Evolutionary conservation across 768 basidiomycete genomes (phyloP).

Genomic region (Hypholoma sublateritium): DNA sequence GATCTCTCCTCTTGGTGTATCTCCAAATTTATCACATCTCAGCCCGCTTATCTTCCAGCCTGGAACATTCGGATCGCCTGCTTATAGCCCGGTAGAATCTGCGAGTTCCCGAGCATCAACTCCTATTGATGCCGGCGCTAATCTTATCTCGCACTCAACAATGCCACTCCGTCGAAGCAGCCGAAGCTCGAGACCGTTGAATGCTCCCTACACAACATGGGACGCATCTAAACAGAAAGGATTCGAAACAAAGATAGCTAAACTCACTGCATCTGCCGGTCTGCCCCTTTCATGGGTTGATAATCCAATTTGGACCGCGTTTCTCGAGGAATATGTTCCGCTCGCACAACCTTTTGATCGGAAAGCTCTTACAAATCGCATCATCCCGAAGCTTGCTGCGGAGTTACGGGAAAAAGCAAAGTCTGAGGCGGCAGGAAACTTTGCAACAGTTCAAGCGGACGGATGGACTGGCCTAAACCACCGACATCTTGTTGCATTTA

Average conservation of each 20-base stretch:
- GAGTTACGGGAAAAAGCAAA: constrained; percentile 9
- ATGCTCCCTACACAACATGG: too few relatives aligned
- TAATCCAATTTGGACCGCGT: constrained; percentile 27
- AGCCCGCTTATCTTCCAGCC: background rate
- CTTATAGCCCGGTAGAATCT: background rate
- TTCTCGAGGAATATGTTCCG: constrained; percentile 30
- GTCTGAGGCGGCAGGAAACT: constrained; percentile 9
- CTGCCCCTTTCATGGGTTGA: constrained; percentile 36
- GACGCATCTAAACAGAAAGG: background rate
- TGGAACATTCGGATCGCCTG: background rate
- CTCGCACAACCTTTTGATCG: constrained; percentile 18
- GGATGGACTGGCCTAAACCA: constrained; percentile 37
- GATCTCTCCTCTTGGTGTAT: background rate
- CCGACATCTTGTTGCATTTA: constrained; percentile 33
- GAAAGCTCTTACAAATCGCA: constrained; percentile 20
- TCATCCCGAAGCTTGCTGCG: constrained; percentile 21
- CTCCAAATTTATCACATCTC: background rate
- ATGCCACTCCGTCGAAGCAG: background rate
- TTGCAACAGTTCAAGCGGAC: constrained; percentile 30
- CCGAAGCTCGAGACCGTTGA: background rate
- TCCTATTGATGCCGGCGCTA: background rate
- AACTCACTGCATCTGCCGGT: constrained; percentile 29
- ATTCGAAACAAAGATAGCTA: constrained; percentile 22
- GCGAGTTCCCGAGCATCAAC: background rate
- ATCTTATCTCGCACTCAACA: background rate